Percentiles rank a stretch among this genome's conserved stretches.
Conservation (phyloP, 2,329 filamentous ascomycete species). For the Botryotinia globosa region DNA sequence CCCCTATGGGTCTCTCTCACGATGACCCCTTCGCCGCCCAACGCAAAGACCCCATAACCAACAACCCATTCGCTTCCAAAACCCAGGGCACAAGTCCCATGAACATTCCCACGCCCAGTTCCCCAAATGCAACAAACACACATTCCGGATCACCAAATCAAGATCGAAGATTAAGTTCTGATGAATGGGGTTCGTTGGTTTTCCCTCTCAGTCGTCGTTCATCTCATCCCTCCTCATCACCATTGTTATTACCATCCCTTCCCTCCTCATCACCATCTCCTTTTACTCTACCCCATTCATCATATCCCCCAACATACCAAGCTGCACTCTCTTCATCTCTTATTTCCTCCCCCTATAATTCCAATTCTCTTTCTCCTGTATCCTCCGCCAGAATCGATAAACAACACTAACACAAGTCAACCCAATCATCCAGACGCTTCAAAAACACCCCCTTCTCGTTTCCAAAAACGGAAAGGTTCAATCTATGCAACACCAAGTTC, state of each 20-base stretch:
- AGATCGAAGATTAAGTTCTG: constrained; percentile 20
- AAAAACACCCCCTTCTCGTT: constrained; percentile 42
- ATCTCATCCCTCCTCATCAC: constrained; percentile 1
- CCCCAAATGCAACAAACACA: neutral
- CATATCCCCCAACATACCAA: neutral
- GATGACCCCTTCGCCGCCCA: constrained; percentile 15
- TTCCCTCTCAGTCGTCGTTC: constrained; percentile 5
- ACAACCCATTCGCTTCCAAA: neutral
- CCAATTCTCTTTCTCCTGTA: neutral
- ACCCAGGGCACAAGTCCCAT: neutral
- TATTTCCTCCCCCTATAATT: neutral
- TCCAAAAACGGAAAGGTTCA: constrained; percentile 68
- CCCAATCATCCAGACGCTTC: constrained; percentile 6
- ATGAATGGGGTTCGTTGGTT: constrained; percentile 21
- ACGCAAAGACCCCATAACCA: constrained; percentile 8
- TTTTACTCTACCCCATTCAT: constrained; percentile 11
- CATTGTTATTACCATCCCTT: constrained; percentile 2
- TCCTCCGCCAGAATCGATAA: neutral
- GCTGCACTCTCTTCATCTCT: neutral
- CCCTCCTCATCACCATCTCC: constrained; percentile 11
- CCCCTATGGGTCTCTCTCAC: neutral
- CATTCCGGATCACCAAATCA: constrained; percentile 6
- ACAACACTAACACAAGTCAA: neutral
- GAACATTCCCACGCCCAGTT: neutral
- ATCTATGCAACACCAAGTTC: constrained; percentile 65